Percentiles rank a stretch among this genome's conserved stretches.
These are phyloP conservation scores for Lentithecium fluviatile DNA, from an alignment of 495 filamentous ascomycete species.

Conservation along the genomic window DNA sequence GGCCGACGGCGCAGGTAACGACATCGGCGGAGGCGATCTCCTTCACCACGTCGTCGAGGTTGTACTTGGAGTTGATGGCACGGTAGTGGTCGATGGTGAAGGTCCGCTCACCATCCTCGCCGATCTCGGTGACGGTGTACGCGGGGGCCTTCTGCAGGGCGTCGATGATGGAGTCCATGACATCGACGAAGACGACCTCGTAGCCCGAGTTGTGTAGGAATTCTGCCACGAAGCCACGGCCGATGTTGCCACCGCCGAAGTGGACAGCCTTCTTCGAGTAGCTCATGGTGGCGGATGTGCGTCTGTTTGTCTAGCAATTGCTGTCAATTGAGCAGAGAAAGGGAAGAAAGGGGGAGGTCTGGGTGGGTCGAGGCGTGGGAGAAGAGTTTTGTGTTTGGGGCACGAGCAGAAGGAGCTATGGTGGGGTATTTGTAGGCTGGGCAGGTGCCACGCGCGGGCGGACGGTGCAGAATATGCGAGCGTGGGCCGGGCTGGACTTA, in stretches of 20 bases:
- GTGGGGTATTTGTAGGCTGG: not conserved
- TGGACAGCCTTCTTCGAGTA: slow-evolving; percentile 76
- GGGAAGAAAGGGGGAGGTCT: not conserved
- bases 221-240: slow-evolving; percentile 56
- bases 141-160: slow-evolving; percentile 67
- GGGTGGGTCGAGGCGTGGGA: not conserved
- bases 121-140: slow-evolving; percentile 93
- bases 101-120: slow-evolving; percentile 74
- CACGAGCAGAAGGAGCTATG: slow-evolving; percentile 16
- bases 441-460: too few relatives aligned
- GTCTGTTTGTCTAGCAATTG: slow-evolving; percentile 4
- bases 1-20: slow-evolving; percentile 95
- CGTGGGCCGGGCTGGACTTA: too few relatives aligned
- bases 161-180: slow-evolving; percentile 76
- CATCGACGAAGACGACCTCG: slow-evolving; percentile 93
- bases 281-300: slow-evolving; percentile 32
- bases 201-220: slow-evolving; percentile 85
- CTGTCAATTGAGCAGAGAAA: not conserved
- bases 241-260: slow-evolving; percentile 93
- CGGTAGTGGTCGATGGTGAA: slow-evolving; percentile 89
- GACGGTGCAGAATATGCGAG: too few relatives aligned
- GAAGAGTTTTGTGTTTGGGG: not conserved
- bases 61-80: slow-evolving; percentile 87
- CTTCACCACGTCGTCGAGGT: slow-evolving; percentile 73
- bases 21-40: slow-evolving; percentile 85